Base-by-base conservation (phyloP, 1,284 basidiomycete genomes). In the Salmacisia buchloeana region DNA sequence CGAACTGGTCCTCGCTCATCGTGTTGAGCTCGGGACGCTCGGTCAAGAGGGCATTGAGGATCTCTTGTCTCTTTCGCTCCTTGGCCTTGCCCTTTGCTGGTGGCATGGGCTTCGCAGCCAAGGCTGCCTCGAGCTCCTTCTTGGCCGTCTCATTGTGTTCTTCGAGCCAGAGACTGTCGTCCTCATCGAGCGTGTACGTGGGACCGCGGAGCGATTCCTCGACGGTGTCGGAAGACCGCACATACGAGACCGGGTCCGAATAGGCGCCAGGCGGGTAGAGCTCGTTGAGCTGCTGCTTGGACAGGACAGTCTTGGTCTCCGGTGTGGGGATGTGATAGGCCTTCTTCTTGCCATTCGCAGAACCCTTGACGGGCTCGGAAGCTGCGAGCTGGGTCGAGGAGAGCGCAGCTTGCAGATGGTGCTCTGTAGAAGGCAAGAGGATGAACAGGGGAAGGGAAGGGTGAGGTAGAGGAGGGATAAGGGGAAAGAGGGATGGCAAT, bases 131-230 rank as follows among this genome's bases (percentile, higher is more conserved):
- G 46, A 15, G 63, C 79, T 92, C 91, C 21, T 91, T 90, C 57
- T 90, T 86, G 1, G 90, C 89, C 69, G 90, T 87, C 71, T 90
- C 88, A 73, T 97, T 97, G 79, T 92, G 92, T 80, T 87, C 89
- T 68, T 90, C 88, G 39, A 98, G 85, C 94, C 94, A 98, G 63
- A 90, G 89, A 72, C 89, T 87, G 82, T 98, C 96, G 39, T 91
- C 89, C 80, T 98, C 96, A 76, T 98, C 96, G 88, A 97, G 90
- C 72, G 88, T 90, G 80, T 98, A 97, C 3, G 87, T 86, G 77
- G 88, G 91, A 2, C 83, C 83, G 23, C 78, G 66, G 71, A 78
- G 79, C 1, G 86, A 87, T 73, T 97, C 92, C 77, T 99, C 96
- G 68, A 91, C 87, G 2, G 91, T 92, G 72, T 91, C 87, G 9